Evolutionary conservation across 805 yeast genomes (phyloP), one percentile per base, ranked within the genome.

Genomic region (Lachancea cidri): DNA sequence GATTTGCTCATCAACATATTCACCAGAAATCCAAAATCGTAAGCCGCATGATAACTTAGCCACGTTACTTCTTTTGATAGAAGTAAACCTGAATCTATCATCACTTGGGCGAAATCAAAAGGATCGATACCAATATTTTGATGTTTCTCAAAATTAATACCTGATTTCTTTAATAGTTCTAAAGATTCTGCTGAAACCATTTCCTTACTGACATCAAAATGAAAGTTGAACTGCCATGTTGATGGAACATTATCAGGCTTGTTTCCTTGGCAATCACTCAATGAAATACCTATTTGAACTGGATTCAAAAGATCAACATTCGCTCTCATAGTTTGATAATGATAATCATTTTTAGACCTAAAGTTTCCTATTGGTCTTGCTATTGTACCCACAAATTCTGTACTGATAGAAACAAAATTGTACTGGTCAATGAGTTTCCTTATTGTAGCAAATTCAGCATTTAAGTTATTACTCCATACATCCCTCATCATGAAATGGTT

Each of bases 161-260:
- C 95, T 2, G 93, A 78, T 53, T 84, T 88, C 16, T 81, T 70
- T 47, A 91, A 68, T 55, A 86, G 74, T 39, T 87, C 86, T 41
- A 88, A 71, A 15, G 91, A 86, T 53, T 89, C 98, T 41, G 79
- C 79, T 17, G 91, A 83, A 50, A 79, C 86, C 96, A 93, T 91
- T 57, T 87, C 93, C 25, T 71, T 68, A 29, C 74, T 70, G 29
- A 85, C 66, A 62, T 85, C 89, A 63, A 88, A 93, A 50, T 74
- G 71, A 68, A 93, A 88, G 63, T 93, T 93, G 68, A 93, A 89
- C 61, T 91, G 97, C 96, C 97, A 93, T n/a, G 96, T 86, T 3
- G 83, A 76, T 25, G 81, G 76, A 17, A 73, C 72, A 48, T 69
- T 69, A 49, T 79, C 83, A 2, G 89, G 89, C 43, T 77, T 78